phyloP scores from a whole-genome alignment of 208 protist genomes.

The Acanthamoeba royreba region DNA sequence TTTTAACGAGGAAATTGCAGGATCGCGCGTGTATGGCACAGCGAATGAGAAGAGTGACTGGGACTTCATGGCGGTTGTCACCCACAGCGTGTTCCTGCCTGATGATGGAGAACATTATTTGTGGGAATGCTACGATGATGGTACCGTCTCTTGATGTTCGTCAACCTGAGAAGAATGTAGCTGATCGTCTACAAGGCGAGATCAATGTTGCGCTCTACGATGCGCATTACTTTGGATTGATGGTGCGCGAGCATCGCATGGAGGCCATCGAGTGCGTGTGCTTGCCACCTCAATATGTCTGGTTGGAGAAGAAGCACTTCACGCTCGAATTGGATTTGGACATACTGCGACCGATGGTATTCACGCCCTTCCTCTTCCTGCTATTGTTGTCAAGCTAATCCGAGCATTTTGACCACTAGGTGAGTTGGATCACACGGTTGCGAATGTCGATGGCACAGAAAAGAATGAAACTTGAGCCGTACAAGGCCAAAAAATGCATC shows the following conservation, averaged over 20 bases:
- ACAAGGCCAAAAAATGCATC: constrained; percentile 21
- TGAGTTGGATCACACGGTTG: not conserved
- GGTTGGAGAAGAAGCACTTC: not conserved
- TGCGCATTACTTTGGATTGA: not conserved
- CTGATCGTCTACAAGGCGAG: not conserved
- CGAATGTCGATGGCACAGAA: not conserved
- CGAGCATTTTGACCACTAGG: not conserved
- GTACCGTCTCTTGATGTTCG: not conserved
- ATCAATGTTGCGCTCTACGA: not conserved
- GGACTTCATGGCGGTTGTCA: constrained; percentile 9
- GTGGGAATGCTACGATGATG: constrained; percentile 13
- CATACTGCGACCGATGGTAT: not conserved
- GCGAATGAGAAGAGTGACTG: not conserved
- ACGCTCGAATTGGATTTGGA: not conserved
- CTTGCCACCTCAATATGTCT: not conserved
- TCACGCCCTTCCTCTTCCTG: not conserved
- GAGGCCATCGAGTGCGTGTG: not conserved
- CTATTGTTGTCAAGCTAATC: not conserved
- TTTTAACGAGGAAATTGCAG: not conserved
- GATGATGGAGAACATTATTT: not conserved
- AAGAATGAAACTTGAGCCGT: not conserved
- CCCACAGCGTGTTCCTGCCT: not conserved
- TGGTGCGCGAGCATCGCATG: not conserved
- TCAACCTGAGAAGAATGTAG: not conserved
- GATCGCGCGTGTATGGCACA: not conserved